Conservation (phyloP, 805 yeast genomes). For the Nakazawaea wickerhamii region DNA sequence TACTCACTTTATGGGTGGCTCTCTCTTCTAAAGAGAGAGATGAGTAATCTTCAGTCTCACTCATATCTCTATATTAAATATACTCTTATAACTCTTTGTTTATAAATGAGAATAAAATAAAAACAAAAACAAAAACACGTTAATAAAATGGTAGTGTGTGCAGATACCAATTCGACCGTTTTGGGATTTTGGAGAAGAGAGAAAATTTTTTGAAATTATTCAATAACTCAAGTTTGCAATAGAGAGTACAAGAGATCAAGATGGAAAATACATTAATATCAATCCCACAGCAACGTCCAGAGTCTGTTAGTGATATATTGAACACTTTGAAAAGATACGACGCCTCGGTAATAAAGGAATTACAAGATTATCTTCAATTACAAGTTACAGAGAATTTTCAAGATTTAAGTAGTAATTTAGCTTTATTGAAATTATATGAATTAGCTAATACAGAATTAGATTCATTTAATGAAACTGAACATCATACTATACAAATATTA, state of each 20-base stretch:
- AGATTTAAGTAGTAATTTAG: slow-evolving; percentile 40
- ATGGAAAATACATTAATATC: slow-evolving; percentile 28
- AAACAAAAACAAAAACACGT: not conserved
- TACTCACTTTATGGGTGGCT: slow-evolving; percentile 52
- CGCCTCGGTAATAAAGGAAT: slow-evolving; percentile 33
- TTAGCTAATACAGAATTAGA: slow-evolving; percentile 24
- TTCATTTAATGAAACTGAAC: slow-evolving; percentile 30
- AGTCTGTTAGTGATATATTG: slow-evolving; percentile 32
- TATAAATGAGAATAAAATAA: not conserved
- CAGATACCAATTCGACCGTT: not conserved
- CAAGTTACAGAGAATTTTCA: slow-evolving; percentile 33
- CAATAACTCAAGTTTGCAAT: not conserved
- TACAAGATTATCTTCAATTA: slow-evolving; percentile 37
- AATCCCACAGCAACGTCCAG: slow-evolving; percentile 34
- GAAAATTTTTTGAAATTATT: not conserved
- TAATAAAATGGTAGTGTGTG: not conserved
- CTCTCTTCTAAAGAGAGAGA: slow-evolving; percentile 62
- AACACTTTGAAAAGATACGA: slow-evolving; percentile 40
- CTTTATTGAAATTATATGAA: slow-evolving; percentile 38
- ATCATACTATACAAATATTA: slow-evolving; percentile 32
- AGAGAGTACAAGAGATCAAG: not conserved
- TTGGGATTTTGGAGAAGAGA: not conserved
- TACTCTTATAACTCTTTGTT: not conserved
- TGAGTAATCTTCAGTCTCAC: slow-evolving; percentile 56
- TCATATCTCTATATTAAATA: slow-evolving; percentile 20